A percentile compares a stretch with the other conserved stretches of the same genome.
Evolutionary conservation across 2,329 filamentous ascomycete genomes (phyloP).

Genomic region (Monilinia laxa): DNA sequence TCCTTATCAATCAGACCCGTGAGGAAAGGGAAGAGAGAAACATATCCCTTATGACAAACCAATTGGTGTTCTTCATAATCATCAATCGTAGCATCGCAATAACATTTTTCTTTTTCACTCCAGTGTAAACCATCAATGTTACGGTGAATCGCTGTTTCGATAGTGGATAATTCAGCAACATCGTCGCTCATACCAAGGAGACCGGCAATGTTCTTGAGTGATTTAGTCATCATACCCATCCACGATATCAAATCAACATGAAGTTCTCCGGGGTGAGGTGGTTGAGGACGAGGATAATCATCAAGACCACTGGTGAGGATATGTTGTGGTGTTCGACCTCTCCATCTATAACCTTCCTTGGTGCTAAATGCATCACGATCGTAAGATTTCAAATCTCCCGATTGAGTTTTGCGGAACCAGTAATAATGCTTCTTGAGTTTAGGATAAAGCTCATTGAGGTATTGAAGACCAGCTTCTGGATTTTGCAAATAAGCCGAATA

Average conservation of each 20-base stretch:
- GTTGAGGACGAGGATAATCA: conserved; percentile 91
- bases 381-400: conserved; percentile 85
- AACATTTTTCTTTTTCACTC: conserved; percentile 76
- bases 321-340: conserved; percentile 81
- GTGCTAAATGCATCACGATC: conserved; percentile 83
- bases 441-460: conserved; percentile 77
- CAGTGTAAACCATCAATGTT: conserved; percentile 95
- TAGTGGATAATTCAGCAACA: conserved; percentile 66
- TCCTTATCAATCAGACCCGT: conserved; percentile 74
- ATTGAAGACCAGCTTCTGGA: conserved; percentile 64
- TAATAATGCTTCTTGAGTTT: conserved; percentile 84
- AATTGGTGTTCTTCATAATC: conserved; percentile 87
- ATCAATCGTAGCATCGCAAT: conserved; percentile 93
- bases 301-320: conserved; percentile 92
- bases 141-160: conserved; percentile 72
- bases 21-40: conserved; percentile 90
- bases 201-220: conserved; percentile 76
- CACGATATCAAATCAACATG: conserved; percentile 93
- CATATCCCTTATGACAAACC: conserved; percentile 95
- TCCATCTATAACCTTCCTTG: conserved; percentile 95
- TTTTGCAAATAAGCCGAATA: conserved; percentile 67
- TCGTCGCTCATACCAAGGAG: conserved; percentile 77
- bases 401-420: conserved; percentile 93
- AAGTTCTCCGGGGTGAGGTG: conserved; percentile 91
- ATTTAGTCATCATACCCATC: conserved; percentile 94